Evolutionary conservation across 2,329 filamentous ascomycete genomes (phyloP), one percentile per base, ranked within the genome.

Genomic region (Paramyrothecium roridum): DNA sequence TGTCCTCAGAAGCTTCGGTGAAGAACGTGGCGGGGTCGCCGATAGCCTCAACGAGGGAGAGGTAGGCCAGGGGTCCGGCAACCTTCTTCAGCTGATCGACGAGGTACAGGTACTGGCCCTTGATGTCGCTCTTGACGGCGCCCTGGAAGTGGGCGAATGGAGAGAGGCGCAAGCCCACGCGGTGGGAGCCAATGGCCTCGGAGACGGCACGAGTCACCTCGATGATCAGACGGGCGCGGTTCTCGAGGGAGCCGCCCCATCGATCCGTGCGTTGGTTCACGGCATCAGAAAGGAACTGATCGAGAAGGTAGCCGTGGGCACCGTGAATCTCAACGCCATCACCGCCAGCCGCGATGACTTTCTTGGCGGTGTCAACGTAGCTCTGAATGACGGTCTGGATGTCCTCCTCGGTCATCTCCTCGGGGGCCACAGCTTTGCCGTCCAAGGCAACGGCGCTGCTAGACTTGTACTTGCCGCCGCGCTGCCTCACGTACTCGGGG

Each of bases 321-420:
- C 60, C 70, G 55, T 77, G 71, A 21, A 73, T 67, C 59, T 90
- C 87, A 54, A 90, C 81, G 8, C 80, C 82, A 63, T 90, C 87
- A 45, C 83, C 83, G 0, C 87, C 87, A 8, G 80, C 81, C 50
- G 77, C 75, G 2, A 88, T 65, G 1, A 85, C 78, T 20, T 80
- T 70, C 58, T 77, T 75, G 2, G 76, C 70, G 1, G 76, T 75
- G 1, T 73, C 77, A 2, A 76, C 78, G 70, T 79, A 89, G 0
- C 79, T 79, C 4, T 69, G 67, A 68, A 87, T 88, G 57, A 85
- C 74, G 3, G 77, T 68, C 54, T 82, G 73, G 55, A 90, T 90
- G 37, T 89, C 85, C 3, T 78, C 69, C 26, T 80, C 72, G 0
- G 81, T 85, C 80, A 90, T 81, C n/a, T 77, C 85, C 57, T 79